These are phyloP conservation scores for Phaeotremella fagi DNA, from an alignment of 768 basidiomycete species.

Conservation along the genomic window DNA sequence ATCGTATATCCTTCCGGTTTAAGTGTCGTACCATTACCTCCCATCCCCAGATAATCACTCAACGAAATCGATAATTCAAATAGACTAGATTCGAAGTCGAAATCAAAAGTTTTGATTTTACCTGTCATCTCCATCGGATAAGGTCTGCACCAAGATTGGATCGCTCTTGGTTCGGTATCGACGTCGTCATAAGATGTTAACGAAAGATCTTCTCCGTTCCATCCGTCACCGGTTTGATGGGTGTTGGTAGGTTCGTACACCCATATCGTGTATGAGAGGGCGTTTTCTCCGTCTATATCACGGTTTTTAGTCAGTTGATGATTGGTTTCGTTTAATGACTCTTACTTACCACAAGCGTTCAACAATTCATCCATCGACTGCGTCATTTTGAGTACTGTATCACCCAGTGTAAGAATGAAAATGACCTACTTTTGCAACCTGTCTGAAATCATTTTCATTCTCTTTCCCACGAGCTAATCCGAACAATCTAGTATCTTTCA, in stretches of 20 bases:
- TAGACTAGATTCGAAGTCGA: slow-evolving; percentile 65
- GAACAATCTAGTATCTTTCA: slow-evolving; percentile 66
- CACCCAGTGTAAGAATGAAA: background rate
- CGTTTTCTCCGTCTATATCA: slow-evolving; percentile 73
- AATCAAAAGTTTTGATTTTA: slow-evolving; percentile 59
- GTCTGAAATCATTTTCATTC: slow-evolving; percentile 25
- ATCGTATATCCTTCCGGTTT: slow-evolving; percentile 58
- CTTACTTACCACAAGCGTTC: slow-evolving; percentile 60
- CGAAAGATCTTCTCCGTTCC: slow-evolving; percentile 51
- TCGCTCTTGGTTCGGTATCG: slow-evolving; percentile 65
- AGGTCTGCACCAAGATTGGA: slow-evolving; percentile 78
- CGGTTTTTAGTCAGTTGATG: slow-evolving; percentile 56
- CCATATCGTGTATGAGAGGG: slow-evolving; percentile 78
- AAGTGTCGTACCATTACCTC: too few species aligned
- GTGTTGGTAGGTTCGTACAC: slow-evolving; percentile 65
- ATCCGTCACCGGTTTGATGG: slow-evolving; percentile 89
- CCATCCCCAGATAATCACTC: slow-evolving; percentile 9
- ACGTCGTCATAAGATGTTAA: slow-evolving; percentile 41
- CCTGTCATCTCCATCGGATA: slow-evolving; percentile 79
- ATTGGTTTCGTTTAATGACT: slow-evolving; percentile 59
- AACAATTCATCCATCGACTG: slow-evolving; percentile 31
- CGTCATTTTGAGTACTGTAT: background rate
- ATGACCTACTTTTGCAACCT: slow-evolving; percentile 31
- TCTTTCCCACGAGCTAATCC: slow-evolving; percentile 38
- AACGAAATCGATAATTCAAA: slow-evolving; percentile 63